Base-by-base conservation (phyloP, 768 basidiomycete genomes). In the Suillus bovinus region DNA sequence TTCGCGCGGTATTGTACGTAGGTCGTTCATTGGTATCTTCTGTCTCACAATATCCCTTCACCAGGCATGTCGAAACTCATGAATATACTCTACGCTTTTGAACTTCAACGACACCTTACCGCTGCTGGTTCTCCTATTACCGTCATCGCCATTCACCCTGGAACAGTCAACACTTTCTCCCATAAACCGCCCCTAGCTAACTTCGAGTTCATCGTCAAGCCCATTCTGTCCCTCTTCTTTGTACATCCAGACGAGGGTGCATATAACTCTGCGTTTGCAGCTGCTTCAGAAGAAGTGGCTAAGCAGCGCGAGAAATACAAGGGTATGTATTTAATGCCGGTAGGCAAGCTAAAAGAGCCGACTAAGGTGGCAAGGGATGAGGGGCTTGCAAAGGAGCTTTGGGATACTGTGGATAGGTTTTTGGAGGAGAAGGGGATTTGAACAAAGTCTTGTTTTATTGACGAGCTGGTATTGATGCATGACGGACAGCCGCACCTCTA, bases 1-100 rank as follows among this genome's bases (percentile, higher is more conserved):
- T 63, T 73, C 62, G 41, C 61, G 61, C 66, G 71, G 64, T 83
- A 81, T 59, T 65, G 80, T 79, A 64, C 31, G 70, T 63, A 9
- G 2, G n/a, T 24, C 9, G 0, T 24, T 2, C 11, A 9, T 54
- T 4, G 17, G 24, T 22, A 27, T 14, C 13, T 17, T 3, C 0
- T 61, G 17, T 61, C 36, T 64, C 6, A 9, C 10, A 22, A 54
- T 29, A 31, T 62, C 10, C 10, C 10, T 11, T 50, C 24, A 7
- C 29, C n/a, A 87, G 87, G 69, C 0, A 69, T 78, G 39, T 75
- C 82, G 53, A 88, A 88, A 68, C 71, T 86, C n/a, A 78, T 81
- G 20, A 78, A 77, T 55, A 71, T 82, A 34, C 75, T 87, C 20
- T 85, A 79, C 63, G 80, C 79, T 1, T 79, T 76, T 33, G 77